Evolutionary conservation across 192 early-diverging fungal species (phyloP).

Genomic region (Endogone sp.): DNA sequence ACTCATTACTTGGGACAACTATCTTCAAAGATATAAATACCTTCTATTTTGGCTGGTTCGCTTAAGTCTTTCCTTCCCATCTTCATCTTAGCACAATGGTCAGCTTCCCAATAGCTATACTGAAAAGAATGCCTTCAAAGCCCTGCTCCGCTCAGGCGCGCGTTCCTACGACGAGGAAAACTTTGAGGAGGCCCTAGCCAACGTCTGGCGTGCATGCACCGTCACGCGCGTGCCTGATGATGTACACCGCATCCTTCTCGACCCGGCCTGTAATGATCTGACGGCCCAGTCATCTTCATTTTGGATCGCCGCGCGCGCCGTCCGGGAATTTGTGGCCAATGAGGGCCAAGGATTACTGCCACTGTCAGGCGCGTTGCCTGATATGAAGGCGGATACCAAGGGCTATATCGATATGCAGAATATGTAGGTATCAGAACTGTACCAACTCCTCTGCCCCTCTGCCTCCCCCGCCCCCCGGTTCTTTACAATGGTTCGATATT

Average conservation of each 20-base stretch:
- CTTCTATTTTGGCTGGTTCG: too few relatives aligned
- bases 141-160: constrained; percentile 50
- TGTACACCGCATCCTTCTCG: constrained; percentile 2
- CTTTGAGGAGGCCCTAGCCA: constrained; percentile 80
- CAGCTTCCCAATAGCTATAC: constrained; percentile 51
- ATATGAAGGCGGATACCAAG: constrained; percentile 96
- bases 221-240: constrained; percentile 37
- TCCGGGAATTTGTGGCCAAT: constrained; percentile 73
- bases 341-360: constrained; percentile 74
- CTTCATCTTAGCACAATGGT: constrained; percentile 47
- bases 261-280: too few relatives aligned
- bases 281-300: constrained; percentile 74
- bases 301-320: constrained; percentile 81
- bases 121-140: constrained; percentile 67
- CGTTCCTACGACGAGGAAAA: constrained; percentile 77
- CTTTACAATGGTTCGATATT: background rate
- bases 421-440: constrained; percentile 45
- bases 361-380: constrained; percentile 81
- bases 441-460: background rate
- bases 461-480: too few relatives aligned
- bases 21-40: too few relatives aligned
- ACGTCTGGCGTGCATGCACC: constrained; percentile 59
- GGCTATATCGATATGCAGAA: constrained; percentile 83
- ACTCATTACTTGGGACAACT: too few relatives aligned
- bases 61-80: constrained; percentile 8